phyloP scores from a whole-genome alignment of 306 rosid species.

The Ceratonia siliqua region DNA sequence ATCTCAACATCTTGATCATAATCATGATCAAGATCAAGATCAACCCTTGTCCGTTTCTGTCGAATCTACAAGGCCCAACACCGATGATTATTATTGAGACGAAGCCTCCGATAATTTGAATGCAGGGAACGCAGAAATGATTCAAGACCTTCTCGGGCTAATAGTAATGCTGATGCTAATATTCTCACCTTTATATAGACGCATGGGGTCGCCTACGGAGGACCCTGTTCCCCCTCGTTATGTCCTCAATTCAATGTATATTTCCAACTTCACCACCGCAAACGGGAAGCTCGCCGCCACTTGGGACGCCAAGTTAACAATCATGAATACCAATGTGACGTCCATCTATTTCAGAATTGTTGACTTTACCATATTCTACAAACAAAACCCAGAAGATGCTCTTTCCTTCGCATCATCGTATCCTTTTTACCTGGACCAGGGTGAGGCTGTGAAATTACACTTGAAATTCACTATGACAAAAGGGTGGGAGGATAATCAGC shows the following conservation, averaged over 20 bases:
- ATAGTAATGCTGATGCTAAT: constrained; percentile 31
- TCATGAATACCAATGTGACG: constrained; percentile 40
- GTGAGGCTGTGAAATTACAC: constrained; percentile 37
- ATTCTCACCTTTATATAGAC: constrained; percentile 29
- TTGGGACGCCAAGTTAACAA: constrained; percentile 45
- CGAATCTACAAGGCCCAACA: background rate
- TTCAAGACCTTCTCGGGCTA: constrained; percentile 36
- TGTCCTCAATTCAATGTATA: constrained; percentile 41
- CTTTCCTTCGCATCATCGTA: constrained; percentile 37
- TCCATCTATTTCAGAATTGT: constrained; percentile 35
- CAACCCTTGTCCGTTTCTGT: constrained; percentile 26
- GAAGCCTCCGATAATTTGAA: background rate
- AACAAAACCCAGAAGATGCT: constrained; percentile 41
- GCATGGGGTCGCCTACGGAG: constrained; percentile 10
- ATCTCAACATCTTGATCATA: background rate
- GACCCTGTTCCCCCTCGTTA: constrained; percentile 39
- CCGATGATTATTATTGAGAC: background rate
- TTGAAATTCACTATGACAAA: constrained; percentile 33
- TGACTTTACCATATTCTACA: constrained; percentile 41
- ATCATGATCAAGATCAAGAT: background rate
- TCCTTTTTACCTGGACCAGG: constrained; percentile 48
- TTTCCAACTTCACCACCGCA: constrained; percentile 37
- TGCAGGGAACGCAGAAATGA: background rate
- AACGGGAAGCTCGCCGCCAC: constrained; percentile 7
- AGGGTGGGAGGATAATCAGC: constrained; percentile 24